Evolutionary conservation across 495 filamentous ascomycete species (phyloP), one percentile per base, ranked within the genome.

Genomic region (Lasiosphaeriaceae sp.): DNA sequence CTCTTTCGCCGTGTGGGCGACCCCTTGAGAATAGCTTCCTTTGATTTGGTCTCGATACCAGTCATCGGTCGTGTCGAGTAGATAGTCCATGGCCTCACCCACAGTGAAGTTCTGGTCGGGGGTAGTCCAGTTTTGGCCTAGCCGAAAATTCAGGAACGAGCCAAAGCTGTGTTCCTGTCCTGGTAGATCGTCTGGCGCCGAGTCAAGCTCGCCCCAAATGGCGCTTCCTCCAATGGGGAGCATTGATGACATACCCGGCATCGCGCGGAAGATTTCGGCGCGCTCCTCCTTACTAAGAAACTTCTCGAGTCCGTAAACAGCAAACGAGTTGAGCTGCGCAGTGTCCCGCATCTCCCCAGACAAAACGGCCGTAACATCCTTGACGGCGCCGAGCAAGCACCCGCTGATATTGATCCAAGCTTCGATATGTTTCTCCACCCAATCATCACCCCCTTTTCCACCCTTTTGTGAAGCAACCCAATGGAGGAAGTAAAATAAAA

Each of bases 271-370:
- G 31, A 98, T 90, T 67, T 97, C 91, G 7, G 88, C 90, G 46
- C 94, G 83, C 68, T 98, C 94, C 52, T 91, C 83, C 57, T 87
- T 89, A 60, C 85, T 89, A 6, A 98, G 80, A 71, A 98, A 98
- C 63, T 93, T 96, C 72, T 98, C 94, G 1, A 98, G 82, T 0
- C 94, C 95, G 64, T 97, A 98, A 12, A 98, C 92, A 9, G 94
- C 94, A 59, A 97, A 96, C n/a, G 92, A 82, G 68, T 97, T 98
- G 14, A 98, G 82, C 66, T 97, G 94, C 1, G 94, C 94, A 0
- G 94, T 98, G 67, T 98, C 94, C 59, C 90, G 88, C 94, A 97
- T 98, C 74, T 98, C 94, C 29, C 94, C 94, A 0, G 91, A 96
- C 0, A 97, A 80, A 7, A 97, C 83, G 9, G 94, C 95, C 1